Evolutionary conservation across 2,329 filamentous ascomycete species (phyloP).

Genomic region (Penicillium sp.): DNA sequence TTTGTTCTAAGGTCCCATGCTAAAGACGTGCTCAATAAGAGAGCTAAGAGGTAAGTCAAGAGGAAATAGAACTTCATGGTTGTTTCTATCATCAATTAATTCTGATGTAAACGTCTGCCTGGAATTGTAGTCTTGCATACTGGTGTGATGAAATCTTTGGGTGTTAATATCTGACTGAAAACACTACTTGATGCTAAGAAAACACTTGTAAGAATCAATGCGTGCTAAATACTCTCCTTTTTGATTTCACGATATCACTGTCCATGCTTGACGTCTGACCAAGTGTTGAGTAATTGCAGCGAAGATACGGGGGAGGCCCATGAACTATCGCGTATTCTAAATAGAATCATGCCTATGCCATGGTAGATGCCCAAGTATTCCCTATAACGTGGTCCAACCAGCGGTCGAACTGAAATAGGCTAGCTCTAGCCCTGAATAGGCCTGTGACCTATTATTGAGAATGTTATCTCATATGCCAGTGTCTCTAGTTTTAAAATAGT

Average conservation of each 20-base stretch:
- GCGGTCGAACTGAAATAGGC: background rate
- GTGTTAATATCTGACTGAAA: background rate
- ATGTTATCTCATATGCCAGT: background rate
- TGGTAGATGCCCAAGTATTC: background rate
- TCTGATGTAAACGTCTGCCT: background rate
- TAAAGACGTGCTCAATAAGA: background rate
- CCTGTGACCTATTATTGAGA: background rate
- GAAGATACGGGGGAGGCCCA: background rate
- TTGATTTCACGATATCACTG: background rate
- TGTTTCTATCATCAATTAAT: background rate
- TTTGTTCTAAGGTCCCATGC: background rate
- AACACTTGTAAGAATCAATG: background rate
- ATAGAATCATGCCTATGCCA: background rate
- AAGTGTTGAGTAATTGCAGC: background rate
- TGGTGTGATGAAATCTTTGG: background rate
- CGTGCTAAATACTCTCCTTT: background rate
- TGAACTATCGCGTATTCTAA: background rate
- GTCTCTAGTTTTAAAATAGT: too few species aligned
- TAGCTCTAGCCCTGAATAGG: background rate
- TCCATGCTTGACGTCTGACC: background rate
- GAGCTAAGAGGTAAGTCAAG: background rate
- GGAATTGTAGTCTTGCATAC: background rate
- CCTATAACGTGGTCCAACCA: background rate
- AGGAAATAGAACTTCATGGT: background rate
- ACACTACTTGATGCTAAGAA: background rate